Evolutionary conservation across 2,329 filamentous ascomycete species (phyloP).

Genomic region (Claviceps spartinae): DNA sequence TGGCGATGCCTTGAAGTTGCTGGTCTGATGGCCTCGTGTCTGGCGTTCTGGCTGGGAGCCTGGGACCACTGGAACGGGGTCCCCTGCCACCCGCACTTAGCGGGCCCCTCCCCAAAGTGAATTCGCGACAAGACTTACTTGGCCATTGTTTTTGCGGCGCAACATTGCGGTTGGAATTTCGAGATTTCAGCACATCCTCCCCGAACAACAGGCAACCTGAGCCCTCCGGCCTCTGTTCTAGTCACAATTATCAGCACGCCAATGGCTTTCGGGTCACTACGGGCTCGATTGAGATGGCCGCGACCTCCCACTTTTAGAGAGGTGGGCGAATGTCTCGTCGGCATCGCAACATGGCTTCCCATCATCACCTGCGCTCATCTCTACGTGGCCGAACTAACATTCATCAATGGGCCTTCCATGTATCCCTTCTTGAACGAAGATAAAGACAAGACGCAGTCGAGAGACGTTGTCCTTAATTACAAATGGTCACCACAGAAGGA

Average conservation of each 20-base stretch:
- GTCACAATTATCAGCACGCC: not conserved
- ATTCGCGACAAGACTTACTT: no score
- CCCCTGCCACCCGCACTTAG: no score
- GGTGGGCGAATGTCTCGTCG: slow-evolving; percentile 34
- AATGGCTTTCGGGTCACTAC: slow-evolving; percentile 12
- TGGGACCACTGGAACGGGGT: no score
- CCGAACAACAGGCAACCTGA: no score
- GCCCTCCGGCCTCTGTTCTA: not conserved
- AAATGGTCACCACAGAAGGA: slow-evolving; percentile 45
- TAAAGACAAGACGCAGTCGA: slow-evolving; percentile 38
- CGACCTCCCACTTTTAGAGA: slow-evolving; percentile 13
- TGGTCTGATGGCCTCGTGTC: no score
- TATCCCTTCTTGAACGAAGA: slow-evolving; percentile 61
- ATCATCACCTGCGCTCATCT: slow-evolving; percentile 47
- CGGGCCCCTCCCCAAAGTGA: no score
- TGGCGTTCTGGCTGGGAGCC: no score
- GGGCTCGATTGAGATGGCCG: slow-evolving; percentile 19
- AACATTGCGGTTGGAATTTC: no score
- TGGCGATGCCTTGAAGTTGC: no score
- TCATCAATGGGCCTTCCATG: slow-evolving; percentile 56
- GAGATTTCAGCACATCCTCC: no score
- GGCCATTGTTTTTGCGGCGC: no score
- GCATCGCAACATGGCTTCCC: slow-evolving; percentile 47
- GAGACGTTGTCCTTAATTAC: slow-evolving; percentile 44
- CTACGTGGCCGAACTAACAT: slow-evolving; percentile 43